Evolutionary conservation across 768 basidiomycete genomes (phyloP).

Genomic region (Panaeolus cyanescens): DNA sequence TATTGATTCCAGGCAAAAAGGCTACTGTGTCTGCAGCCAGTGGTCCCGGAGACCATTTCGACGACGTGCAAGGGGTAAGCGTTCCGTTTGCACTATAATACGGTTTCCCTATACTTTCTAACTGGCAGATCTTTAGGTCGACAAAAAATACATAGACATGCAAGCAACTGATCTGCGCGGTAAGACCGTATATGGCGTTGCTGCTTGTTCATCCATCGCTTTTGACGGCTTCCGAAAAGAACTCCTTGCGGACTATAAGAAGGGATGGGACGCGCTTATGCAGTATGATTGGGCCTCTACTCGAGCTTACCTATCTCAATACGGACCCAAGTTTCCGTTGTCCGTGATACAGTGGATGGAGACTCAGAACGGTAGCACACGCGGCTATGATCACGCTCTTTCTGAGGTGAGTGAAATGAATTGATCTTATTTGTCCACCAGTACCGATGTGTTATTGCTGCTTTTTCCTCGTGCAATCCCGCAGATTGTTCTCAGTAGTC

Average conservation of each 20-base stretch:
- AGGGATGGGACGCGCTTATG: slow-evolving; percentile 24
- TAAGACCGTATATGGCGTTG: slow-evolving; percentile 10
- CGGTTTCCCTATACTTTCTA: background rate
- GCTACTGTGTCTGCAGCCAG: slow-evolving; percentile 1
- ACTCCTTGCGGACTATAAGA: slow-evolving; percentile 14
- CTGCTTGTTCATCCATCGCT: background rate
- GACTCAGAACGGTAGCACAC: slow-evolving; percentile 12
- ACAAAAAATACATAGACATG: slow-evolving; percentile 9
- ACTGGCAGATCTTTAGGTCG: slow-evolving; percentile 1
- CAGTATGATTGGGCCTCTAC: slow-evolving; percentile 20
- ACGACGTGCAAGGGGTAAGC: slow-evolving; percentile 3
- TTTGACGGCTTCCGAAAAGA: slow-evolving; percentile 1
- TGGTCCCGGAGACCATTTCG: slow-evolving; percentile 9
- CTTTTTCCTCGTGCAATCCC: background rate
- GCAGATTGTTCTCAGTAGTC: slow-evolving; percentile 13
- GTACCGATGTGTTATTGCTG: background rate
- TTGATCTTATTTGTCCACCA: no score
- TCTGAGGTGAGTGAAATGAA: slow-evolving; percentile 17
- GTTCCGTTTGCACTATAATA: background rate
- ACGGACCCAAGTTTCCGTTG: slow-evolving; percentile 8
- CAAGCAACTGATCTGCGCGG: slow-evolving; percentile 4
- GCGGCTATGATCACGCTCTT: slow-evolving; percentile 9
- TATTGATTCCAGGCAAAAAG: slow-evolving; percentile 7
- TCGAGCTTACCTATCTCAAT: slow-evolving; percentile 17
- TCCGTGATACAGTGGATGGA: slow-evolving; percentile 17